A percentile compares a stretch with the other conserved stretches of the same genome.
These are phyloP conservation scores for Aschersonia sp. DNA, from an alignment of 2,329 filamentous ascomycete species.

Conservation along the genomic window DNA sequence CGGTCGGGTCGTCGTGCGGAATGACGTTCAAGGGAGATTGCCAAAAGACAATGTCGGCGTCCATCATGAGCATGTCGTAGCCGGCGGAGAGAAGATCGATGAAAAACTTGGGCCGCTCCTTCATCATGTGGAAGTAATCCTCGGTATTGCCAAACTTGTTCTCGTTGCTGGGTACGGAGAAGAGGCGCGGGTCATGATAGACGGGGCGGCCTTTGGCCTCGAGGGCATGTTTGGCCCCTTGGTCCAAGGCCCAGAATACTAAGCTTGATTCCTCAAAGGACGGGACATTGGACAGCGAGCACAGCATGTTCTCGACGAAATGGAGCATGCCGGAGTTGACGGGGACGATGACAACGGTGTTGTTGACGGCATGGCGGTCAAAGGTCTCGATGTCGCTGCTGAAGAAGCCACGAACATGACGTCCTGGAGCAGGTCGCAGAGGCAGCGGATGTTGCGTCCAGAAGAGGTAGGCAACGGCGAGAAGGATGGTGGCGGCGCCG, in stretches of 20 bases:
- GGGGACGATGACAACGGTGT: constrained; percentile 1
- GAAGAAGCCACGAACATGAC: not conserved
- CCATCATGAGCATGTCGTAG: constrained; percentile 1
- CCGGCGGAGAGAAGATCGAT: not conserved
- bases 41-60: constrained; percentile 1
- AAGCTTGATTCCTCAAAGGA: not conserved
- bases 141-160: constrained; percentile 1
- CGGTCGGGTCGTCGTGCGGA: not conserved
- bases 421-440: not conserved
- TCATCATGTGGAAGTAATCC: constrained; percentile 1
- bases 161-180: not conserved
- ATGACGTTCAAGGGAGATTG: not conserved
- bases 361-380: not conserved
- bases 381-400: not conserved
- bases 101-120: constrained; percentile 1
- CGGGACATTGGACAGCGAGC: not conserved
- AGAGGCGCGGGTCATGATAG: not conserved
- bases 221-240: not conserved
- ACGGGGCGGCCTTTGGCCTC: not conserved
- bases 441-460: not conserved
- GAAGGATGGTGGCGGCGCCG: not conserved
- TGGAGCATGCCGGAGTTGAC: constrained; percentile 1
- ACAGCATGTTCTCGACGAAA: not conserved
- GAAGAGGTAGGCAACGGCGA: not conserved
- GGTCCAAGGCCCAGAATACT: constrained; percentile 1